Evolutionary conservation across 2,329 filamentous ascomycete genomes (phyloP).

Genomic region (Helotiales sp.): DNA sequence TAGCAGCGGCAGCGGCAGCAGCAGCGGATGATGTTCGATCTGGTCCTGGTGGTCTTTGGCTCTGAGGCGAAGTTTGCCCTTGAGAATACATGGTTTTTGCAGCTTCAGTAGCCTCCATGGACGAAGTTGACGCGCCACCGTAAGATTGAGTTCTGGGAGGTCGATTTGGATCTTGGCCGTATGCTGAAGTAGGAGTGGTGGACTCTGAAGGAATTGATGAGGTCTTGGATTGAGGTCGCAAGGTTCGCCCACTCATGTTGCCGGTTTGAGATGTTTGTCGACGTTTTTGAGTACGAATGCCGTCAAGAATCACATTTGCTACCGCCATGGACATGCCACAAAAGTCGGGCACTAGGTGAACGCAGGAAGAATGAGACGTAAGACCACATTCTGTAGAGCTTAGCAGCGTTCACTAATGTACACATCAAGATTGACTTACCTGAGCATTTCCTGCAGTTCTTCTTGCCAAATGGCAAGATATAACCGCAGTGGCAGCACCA

Average conservation of each 20-base stretch:
- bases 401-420: constrained; percentile 22
- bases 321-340: constrained; percentile 99
- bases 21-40: constrained; percentile 53
- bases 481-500: constrained; percentile 99
- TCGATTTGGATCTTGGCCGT: constrained; percentile 30
- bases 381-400: constrained; percentile 74
- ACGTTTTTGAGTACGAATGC: constrained; percentile 77
- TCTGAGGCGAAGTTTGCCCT: constrained; percentile 46
- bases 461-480: constrained; percentile 89
- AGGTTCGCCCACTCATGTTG: constrained; percentile 29
- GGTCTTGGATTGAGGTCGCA: constrained; percentile 30
- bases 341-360: constrained; percentile 96
- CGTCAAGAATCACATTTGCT: constrained; percentile 89
- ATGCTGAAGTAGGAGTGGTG: constrained; percentile 29
- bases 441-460: constrained; percentile 89
- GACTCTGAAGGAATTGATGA: constrained; percentile 19
- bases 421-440: constrained; percentile 50
- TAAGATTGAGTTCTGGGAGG: constrained; percentile 37
- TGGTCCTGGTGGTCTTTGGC: constrained; percentile 49
- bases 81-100: constrained; percentile 61
- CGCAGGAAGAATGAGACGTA: constrained; percentile 87
- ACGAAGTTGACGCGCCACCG: constrained; percentile 40
- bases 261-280: constrained; percentile 45
- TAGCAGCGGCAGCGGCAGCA: constrained; percentile 59
- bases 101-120: constrained; percentile 59